Evolutionary conservation across 306 rosid genomes (phyloP), one percentile per base, ranked within the genome.

Genomic region (Vachellia pachyceras): DNA sequence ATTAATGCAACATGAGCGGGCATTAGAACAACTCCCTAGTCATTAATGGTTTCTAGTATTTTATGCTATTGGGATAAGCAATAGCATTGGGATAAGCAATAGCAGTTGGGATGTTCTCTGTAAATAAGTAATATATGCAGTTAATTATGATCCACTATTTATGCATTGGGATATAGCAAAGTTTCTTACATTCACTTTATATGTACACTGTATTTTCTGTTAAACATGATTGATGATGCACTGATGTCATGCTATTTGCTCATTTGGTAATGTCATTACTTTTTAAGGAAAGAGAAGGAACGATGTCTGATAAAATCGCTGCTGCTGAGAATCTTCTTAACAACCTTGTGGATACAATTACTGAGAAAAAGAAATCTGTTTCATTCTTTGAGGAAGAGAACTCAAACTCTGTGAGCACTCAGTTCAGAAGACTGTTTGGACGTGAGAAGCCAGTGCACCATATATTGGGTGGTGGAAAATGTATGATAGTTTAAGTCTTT

Each of bases 391-490:
- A 84, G 79, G 94, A 83, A 41, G 91, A 84, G 18, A 85, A 76
- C 20, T 84, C 95, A 22, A 84, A 69, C 14, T 67, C 87, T 15
- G 90, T 79, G 80, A 63, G 87, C 73, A 54, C 90, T 36, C 85
- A 89, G 85, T 61, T 90, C 58, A 89, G 86, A 23, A 86, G 90
- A 76, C 85, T 92, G 57, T 91, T 95, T 79, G 97, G 97, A 77
- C 97, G 94, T 58, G 71, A 95, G 82, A 95, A 89, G 78, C 87
- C 98, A 0, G 87, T 92, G 50, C 87, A 95, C 85, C 80, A 90
- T 80, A 10, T 95, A 83, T 83, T 95, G 69, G 98, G 98, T 45
- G 98, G 98, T 61, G 97, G 98, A 83, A 92, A 86, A 92, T 89
- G 98, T 95, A 89, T 25, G 86, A 72, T 75, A 68, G 58, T 73